Evolutionary conservation across 2,329 filamentous ascomycete species (phyloP), one percentile per base, ranked within the genome.

Genomic region (Phoma sp.): DNA sequence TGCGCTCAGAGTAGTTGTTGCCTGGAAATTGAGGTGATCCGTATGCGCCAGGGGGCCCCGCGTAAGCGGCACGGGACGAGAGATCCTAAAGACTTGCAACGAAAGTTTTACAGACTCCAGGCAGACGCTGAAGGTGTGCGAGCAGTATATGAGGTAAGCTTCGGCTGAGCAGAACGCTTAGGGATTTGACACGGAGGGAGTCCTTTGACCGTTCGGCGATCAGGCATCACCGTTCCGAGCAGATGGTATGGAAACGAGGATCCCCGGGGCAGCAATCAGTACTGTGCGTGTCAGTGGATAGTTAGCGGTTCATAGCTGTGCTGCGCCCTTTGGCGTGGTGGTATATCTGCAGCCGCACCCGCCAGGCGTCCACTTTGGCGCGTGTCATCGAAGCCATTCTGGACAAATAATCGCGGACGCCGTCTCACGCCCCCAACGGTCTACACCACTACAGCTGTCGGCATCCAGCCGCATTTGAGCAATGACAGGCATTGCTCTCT

Each of bases 381-480:
- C 60, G 51, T 62, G 53, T 58, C 61, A 59, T 59, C 43, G 55
- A 59, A 56, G 46, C 45, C 49, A 38, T 56, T 36, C 57, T 65
- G 66, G 69, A 71, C 67, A 58, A 69, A 69, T 59, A 59, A 63
- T 65, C 54, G 47, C 67, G 66, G 66, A 67, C 56, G 30, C 37
- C 53, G 34, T 32, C 23, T n/a, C 21, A 29, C 28, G 12, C 17
- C 15, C 34, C 61, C 60, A 58, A 47, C 38, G 14, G 18, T 42
- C 52, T 42, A 53, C n/a, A 36, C 29, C 33, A 42, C 46, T 48
- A 43, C 51, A 48, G 39, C 34, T 40, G 50, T 62, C 34, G 42
- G 47, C 57, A 21, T 25, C 37, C 48, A 50, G 17, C 50, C 42
- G 32, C 40, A 51, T 63, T 46, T 4, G 53, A 48, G 29, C 17